These are phyloP conservation scores for Saccharomyces hybrid DNA, from an alignment of 1,139 yeast genomes.

Conservation along the genomic window DNA sequence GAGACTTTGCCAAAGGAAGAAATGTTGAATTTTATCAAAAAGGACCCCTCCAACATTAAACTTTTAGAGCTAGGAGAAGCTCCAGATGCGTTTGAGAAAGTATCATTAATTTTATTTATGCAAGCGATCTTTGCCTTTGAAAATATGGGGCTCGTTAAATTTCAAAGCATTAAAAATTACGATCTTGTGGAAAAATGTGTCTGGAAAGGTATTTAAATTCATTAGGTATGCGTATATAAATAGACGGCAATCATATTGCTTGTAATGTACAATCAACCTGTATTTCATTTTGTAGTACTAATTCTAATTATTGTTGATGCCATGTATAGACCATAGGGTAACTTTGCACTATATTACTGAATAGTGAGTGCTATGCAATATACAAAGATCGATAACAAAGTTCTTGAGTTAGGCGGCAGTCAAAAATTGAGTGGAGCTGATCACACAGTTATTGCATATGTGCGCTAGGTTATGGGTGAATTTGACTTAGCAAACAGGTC, in stretches of 20 bases:
- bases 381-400: not conserved
- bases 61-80: constrained; percentile 22
- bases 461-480: not conserved
- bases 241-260: not conserved
- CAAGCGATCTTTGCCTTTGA: constrained; percentile 52
- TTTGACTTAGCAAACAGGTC: not conserved
- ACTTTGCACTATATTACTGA: not conserved
- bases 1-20: constrained; percentile 41
- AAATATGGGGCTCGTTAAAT: constrained; percentile 46
- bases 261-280: not conserved
- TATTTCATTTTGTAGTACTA: not conserved
- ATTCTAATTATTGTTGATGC: not conserved
- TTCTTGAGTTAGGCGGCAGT: not conserved
- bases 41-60: constrained; percentile 20
- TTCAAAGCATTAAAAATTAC: constrained; percentile 39
- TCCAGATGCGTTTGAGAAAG: constrained; percentile 43
- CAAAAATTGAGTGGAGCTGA: not conserved
- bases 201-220: constrained; percentile 48
- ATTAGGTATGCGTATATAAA: not conserved
- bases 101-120: constrained; percentile 48
- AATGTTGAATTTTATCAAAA: constrained; percentile 34
- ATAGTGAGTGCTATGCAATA: not conserved
- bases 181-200: constrained; percentile 51
- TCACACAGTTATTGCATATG: not conserved
- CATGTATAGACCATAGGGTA: not conserved